Base-by-base conservation (phyloP, 2,329 filamentous ascomycete species). In the Beauveria brongniartii region DNA sequence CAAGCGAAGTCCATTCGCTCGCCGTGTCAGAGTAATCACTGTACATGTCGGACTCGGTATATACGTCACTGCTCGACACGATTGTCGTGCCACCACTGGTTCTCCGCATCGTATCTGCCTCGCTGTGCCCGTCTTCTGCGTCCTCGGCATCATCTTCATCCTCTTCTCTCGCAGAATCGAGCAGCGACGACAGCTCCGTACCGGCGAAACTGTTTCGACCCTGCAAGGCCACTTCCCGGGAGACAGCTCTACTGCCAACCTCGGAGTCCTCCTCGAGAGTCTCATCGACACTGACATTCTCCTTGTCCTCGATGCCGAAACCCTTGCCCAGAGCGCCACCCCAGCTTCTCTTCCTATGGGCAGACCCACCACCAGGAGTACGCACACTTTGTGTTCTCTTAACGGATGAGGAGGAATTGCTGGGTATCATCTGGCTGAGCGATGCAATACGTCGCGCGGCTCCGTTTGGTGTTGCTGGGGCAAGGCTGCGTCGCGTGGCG, bases 401-500 rank as follows among this genome's bases (percentile, higher is more conserved):
- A 65, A 96, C 79, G 52, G 83, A 85, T 22, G 83, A 81, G 8
- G 75, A 76, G 6, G 85, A 78, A 40, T 84, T 79, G 69, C 94
- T 93, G 71, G 88, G 87, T 59, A 85, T 90, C 67, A 97, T 95
- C 74, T 97, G 91, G 71, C 89, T 95, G 41, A 97, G 83, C 55
- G 91, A 96, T 62, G 95, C 83, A 68, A 97, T 97, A 54, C 94
- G 86, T 46, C 93, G 83, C 70, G 86, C 82, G 70, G 87, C 80
- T 68, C 83, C 77, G 20, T 78, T 76, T 53, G 81, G 74, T 20
- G 75, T 78, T 1, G 83, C 72, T 61, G 68, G 73, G 58, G 70
- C 75, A 55, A 74, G 76, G 68, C 69, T 82, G 64, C 80, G 74
- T 72, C 80, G 79, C 67, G 82, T 75, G 5, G 77, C 75, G 64